phyloP scores from a whole-genome alignment of 495 filamentous ascomycete species.

The Haplographium delicatum region DNA sequence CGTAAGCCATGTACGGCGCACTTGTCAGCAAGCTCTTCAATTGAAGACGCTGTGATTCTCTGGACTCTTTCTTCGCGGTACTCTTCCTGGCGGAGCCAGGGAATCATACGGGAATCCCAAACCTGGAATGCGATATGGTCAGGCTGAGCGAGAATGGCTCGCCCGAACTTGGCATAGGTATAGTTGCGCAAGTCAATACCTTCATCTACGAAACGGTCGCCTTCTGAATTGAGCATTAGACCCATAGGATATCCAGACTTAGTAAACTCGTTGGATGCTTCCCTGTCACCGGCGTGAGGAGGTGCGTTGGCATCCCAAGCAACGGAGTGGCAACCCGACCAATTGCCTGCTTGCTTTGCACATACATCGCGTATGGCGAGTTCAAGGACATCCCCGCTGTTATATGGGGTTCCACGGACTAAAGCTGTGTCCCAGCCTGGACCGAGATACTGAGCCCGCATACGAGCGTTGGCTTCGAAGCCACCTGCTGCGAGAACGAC shows the following conservation, averaged over 20 bases:
- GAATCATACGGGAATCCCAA: constrained; percentile 47
- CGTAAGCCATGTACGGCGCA: constrained; percentile 37
- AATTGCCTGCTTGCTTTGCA: constrained; percentile 49
- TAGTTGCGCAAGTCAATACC: constrained; percentile 57
- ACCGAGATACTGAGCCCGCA: constrained; percentile 53
- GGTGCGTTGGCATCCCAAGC: constrained; percentile 58
- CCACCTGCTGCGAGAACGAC: constrained; percentile 57
- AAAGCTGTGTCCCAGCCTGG: constrained; percentile 55
- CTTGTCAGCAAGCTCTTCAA: constrained; percentile 49
- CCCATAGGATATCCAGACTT: constrained; percentile 63
- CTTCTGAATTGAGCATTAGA: constrained; percentile 53
- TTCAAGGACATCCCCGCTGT: constrained; percentile 48
- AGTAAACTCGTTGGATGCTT: constrained; percentile 56
- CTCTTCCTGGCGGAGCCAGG: constrained; percentile 50
- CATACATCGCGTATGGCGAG: constrained; percentile 43
- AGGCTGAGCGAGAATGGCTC: constrained; percentile 49
- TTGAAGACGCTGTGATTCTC: constrained; percentile 39
- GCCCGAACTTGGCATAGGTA: constrained; percentile 58
- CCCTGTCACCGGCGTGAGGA: constrained; percentile 43
- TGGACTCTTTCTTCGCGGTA: constrained; percentile 49
- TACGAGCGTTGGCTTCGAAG: constrained; percentile 51
- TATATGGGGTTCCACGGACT: constrained; percentile 57
- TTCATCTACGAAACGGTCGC: constrained; percentile 58
- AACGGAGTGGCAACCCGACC: constrained; percentile 55
- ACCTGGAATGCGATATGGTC: constrained; percentile 54